Evolutionary conservation across 2,329 filamentous ascomycete species (phyloP), one percentile per base, ranked within the genome.

Genomic region (Sporothrix globosa): DNA sequence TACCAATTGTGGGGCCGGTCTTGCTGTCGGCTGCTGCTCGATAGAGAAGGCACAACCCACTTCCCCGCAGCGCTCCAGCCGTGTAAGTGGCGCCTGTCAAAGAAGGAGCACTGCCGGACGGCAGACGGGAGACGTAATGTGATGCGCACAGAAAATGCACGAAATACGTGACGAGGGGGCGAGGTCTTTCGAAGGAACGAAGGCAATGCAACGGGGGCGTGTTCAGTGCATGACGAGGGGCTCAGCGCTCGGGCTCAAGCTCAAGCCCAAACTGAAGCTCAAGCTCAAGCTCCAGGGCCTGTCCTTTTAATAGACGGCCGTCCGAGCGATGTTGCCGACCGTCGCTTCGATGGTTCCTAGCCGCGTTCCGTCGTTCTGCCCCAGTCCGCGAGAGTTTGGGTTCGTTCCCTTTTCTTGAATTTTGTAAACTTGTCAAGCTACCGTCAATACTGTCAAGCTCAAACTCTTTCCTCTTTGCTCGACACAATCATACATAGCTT

Each of bases 1-100:
- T 71, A 72, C 66, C 53, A 70, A 73, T 69, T 30, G 46, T 54
- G 70, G 70, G 52, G 7, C 63, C 17, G 34, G 5, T 34, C 34
- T 34, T 34, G 34, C 34, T 34, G 34, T 9, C 7, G 34, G 3
- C 34, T 34, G 34, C 34, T 9, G 9, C 34, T 34, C 6, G 34
- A 6, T 34, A 30, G 34, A 34, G 34, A 9, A 34, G 3, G 34
- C 41, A 44, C 19, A n/a, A n/a, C 39, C 56, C 30, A 17, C 44
- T 11, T 30, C 61, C 17, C 7, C 58, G 5, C n/a, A 46, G 6
- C 14, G 58, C n/a, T 44, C 41, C 39, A 63, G 41, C 41, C 41
- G 11, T 44, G 41, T 44, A 44, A 44, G 41, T 48, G 44, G n/a
- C 21, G 13, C 13, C 13, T 5, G 52, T 11, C n/a, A n/a, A 0